Conservation (phyloP, 78 protist species). For the Bigelowiella natans region DNA sequence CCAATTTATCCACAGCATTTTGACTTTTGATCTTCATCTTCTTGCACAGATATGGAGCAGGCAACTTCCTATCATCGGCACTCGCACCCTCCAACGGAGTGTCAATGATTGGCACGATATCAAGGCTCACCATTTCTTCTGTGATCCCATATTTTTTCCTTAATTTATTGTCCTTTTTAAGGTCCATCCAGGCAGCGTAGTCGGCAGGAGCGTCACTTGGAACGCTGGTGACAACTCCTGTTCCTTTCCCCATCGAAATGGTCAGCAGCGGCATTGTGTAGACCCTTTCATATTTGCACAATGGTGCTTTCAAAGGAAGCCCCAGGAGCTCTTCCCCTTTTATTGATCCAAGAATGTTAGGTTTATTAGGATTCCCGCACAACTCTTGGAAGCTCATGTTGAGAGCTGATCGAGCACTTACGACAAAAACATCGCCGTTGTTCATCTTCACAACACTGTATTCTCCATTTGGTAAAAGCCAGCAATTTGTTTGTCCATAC, state of each 20-base stretch:
- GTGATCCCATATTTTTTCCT: conserved; percentile 34
- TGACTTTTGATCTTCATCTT: conserved; percentile 66
- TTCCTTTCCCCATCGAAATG: conserved; percentile 55
- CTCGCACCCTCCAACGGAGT: conserved; percentile 48
- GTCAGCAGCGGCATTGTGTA: conserved; percentile 87
- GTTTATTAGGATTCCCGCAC: neutral
- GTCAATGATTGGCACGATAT: conserved; percentile 71
- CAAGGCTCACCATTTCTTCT: conserved; percentile 48
- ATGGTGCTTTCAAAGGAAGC: conserved; percentile 70
- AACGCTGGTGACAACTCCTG: conserved; percentile 50
- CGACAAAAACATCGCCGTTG: conserved; percentile 3
- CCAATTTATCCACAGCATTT: conserved; percentile 67
- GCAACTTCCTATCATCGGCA: neutral
- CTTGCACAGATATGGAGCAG: conserved; percentile 72
- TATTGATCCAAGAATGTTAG: neutral
- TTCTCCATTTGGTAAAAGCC: conserved; percentile 78
- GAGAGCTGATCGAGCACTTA: conserved; percentile 22
- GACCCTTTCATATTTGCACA: conserved; percentile 42
- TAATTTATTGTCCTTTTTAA: conserved; percentile 38
- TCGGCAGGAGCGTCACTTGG: conserved; percentile 96
- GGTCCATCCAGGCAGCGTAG: conserved; percentile 76
- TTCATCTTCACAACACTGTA: conserved; percentile 78
- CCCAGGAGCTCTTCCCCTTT: conserved; percentile 79
- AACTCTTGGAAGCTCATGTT: conserved; percentile 33
- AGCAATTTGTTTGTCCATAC: conserved; percentile 94